Base-by-base conservation (phyloP, 2,329 filamentous ascomycete genomes). In the Diaporthe batatas region DNA sequence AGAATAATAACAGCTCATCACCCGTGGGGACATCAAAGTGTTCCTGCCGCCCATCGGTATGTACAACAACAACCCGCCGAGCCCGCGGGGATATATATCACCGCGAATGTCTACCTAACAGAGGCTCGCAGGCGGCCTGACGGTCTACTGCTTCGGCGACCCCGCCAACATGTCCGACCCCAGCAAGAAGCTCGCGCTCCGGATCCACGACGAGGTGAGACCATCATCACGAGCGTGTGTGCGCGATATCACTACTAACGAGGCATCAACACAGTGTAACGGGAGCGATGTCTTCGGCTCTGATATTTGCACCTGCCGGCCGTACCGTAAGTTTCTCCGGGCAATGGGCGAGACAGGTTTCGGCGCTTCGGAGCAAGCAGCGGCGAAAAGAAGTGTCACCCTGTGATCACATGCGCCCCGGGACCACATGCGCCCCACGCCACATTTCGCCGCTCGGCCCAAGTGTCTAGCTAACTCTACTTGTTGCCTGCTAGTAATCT, bases 211-310 rank as follows among this genome's bases (percentile, higher is more conserved):
- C 76, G 89, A 91, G 84, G 88, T 88, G 80, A 76, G 81, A 74
- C 71, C 5, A 71, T 34, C 51, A 71, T 25, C 51, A 23, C n/a
- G 25, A 32, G 21, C 2, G 29, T 29, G 29, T 29, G 29, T 29
- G 29, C 5, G 29, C 29, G 29, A 29, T 29, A 29, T 29, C 2
- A 29, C 29, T 5, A 29, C 49, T 68, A 25, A 74, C 49, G 55
- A 39, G 55, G 49, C 36, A 39, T 12, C 36, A 14, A 39, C 18
- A 23, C 73, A 89, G 86, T 98, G 96, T 84, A 98, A 98, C 80
- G 96, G 96, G 72, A 97, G 94, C 81, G 96, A 99, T 83, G 96
- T 98, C 55, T 99, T 98, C 81, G 95, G 96, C 74, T 98, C 95
- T 25, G 96, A 99, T 81, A 99, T 98, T 79, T 98, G 96, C 85